Evolutionary conservation across 1,284 basidiomycete species (phyloP).

Genomic region (Anthracocystis panici-leucophaei): DNA sequence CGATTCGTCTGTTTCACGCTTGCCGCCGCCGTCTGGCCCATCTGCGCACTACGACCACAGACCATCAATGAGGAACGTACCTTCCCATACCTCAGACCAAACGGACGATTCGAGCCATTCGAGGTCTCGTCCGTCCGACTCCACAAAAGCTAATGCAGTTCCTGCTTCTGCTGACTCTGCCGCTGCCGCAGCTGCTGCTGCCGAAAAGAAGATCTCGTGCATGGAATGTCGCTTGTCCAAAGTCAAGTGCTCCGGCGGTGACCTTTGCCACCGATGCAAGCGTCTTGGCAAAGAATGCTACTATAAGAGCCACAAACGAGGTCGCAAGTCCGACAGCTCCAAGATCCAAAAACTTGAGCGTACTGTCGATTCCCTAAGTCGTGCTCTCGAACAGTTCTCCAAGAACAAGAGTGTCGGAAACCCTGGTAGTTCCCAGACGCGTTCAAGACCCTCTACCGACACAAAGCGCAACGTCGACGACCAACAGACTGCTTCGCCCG

Average conservation of each 20-base stretch:
- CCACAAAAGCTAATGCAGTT: not conserved
- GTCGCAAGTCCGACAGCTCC: constrained; percentile 54
- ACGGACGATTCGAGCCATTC: constrained; percentile 5
- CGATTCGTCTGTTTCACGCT: constrained; percentile 2
- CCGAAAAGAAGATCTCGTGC: constrained; percentile 55
- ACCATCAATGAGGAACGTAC: constrained; percentile 9
- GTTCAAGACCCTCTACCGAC: constrained; percentile 7
- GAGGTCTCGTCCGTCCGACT: constrained; percentile 1
- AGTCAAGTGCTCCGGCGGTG: constrained; percentile 51
- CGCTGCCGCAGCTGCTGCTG: constrained; percentile 7
- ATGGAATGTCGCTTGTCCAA: constrained; percentile 53
- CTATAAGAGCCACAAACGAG: constrained; percentile 53
- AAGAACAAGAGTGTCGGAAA: constrained; percentile 26
- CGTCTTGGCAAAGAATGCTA: constrained; percentile 45
- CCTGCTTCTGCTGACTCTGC: not conserved
- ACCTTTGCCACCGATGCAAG: constrained; percentile 47
- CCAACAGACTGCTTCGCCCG: constrained; percentile 18
- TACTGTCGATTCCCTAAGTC: constrained; percentile 50
- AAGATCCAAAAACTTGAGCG: constrained; percentile 54
- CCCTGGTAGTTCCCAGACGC: constrained; percentile 10
- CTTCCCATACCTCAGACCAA: constrained; percentile 8
- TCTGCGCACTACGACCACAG: constrained; percentile 1
- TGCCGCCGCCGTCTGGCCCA: constrained; percentile 10
- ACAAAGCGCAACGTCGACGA: constrained; percentile 12
- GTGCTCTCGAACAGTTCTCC: constrained; percentile 45